Conservation (phyloP, 2,329 filamentous ascomycete genomes). For the Macrophomina pseudophaseolina region DNA sequence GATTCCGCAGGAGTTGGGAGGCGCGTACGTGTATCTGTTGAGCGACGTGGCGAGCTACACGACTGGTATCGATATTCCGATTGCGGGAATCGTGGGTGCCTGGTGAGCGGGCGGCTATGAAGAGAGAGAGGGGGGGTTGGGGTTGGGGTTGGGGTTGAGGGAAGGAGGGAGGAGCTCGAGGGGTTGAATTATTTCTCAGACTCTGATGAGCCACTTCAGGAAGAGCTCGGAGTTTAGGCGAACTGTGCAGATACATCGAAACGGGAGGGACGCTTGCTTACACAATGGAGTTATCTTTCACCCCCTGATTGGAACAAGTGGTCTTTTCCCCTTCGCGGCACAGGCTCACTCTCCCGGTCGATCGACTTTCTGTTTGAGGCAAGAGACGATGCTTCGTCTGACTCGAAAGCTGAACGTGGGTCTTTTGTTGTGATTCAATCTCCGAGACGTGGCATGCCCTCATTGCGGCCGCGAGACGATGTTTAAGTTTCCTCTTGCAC, state of each 20-base stretch:
- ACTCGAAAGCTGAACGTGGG: background rate
- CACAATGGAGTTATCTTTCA: background rate
- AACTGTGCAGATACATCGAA: background rate
- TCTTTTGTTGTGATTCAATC: background rate
- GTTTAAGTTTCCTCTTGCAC: background rate
- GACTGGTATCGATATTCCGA: constrained; percentile 56
- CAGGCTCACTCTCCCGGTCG: background rate
- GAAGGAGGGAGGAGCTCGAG: background rate
- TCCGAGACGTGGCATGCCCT: background rate
- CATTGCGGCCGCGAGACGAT: background rate
- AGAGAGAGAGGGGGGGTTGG: background rate
- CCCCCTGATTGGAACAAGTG: background rate
- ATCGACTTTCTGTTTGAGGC: constrained; percentile 4
- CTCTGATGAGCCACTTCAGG: background rate
- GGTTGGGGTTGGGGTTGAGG: background rate
- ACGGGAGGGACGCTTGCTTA: background rate
- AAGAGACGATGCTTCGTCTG: background rate
- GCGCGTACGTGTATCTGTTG: constrained; percentile 56
- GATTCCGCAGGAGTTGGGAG: constrained; percentile 57
- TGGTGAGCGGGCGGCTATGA: constrained; percentile 35
- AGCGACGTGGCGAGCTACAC: constrained; percentile 56
- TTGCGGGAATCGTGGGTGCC: constrained; percentile 55
- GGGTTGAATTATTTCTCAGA: background rate
- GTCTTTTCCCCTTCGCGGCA: background rate
- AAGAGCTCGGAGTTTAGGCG: background rate